Percentiles rank a stretch among this genome's conserved stretches.
These are phyloP conservation scores for Arabidopsis hybrid DNA, from an alignment of 441 rosid genomes.

Conservation along the genomic window DNA sequence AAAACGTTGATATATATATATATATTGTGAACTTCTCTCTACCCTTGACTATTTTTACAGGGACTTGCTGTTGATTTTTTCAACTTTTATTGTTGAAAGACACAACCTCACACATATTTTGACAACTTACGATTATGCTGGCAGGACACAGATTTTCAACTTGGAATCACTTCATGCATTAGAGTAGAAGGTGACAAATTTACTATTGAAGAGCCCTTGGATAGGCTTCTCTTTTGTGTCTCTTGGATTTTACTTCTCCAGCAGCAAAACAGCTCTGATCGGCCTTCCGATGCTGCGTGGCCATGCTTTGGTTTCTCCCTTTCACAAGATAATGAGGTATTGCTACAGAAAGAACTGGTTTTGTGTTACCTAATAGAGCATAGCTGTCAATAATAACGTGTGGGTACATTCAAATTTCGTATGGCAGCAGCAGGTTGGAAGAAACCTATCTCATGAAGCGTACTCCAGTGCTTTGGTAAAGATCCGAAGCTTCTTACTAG, in stretches of 20 bases:
- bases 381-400: not conserved
- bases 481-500: conserved; percentile 57
- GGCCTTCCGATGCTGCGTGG: conserved; percentile 56
- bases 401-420: conserved; percentile 7
- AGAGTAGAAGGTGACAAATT: conserved; percentile 58
- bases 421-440: conserved; percentile 35
- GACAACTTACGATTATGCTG: conserved; percentile 29
- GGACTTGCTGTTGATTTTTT: conserved; percentile 12
- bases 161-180: conserved; percentile 60
- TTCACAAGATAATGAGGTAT: conserved; percentile 85
- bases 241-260: conserved; percentile 81
- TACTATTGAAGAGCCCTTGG: conserved; percentile 73
- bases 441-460: conserved; percentile 55
- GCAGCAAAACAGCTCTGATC: conserved; percentile 53
- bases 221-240: conserved; percentile 73
- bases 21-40: conserved; percentile 7
- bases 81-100: conserved; percentile 5
- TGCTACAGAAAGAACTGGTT: conserved; percentile 17
- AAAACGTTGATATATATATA: not conserved
- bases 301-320: conserved; percentile 80
- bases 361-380: conserved; percentile 20
- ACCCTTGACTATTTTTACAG: not conserved
- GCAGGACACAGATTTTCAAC: conserved; percentile 67
- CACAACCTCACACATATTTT: conserved; percentile 25
- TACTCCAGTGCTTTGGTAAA: conserved; percentile 64